Conservation (phyloP, 2,329 filamentous ascomycete genomes). For the Calonectria pseudoreteaudii region DNA sequence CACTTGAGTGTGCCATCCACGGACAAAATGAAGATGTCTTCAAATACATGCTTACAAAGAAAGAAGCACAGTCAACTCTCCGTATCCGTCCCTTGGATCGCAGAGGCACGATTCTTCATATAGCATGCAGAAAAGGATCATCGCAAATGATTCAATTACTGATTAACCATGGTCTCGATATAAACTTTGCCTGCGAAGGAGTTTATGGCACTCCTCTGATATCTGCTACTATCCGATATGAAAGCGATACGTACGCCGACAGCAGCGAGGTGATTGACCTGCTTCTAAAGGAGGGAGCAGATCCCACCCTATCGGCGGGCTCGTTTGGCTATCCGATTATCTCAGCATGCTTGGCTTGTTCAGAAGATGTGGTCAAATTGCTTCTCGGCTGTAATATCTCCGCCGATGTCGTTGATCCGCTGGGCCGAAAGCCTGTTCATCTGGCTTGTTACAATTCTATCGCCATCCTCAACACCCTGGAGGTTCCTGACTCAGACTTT, state of each 20-base stretch:
- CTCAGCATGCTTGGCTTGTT: not conserved
- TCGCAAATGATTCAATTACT: not conserved
- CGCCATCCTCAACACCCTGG: not conserved
- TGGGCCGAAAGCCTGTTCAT: not conserved
- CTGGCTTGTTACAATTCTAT: constrained; percentile 23
- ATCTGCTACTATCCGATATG: not conserved
- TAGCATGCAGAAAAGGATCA: not conserved
- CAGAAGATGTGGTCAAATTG: not conserved
- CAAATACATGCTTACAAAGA: constrained; percentile 21
- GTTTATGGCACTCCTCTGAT: constrained; percentile 10
- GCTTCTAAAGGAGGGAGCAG: not conserved
- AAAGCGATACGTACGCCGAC: not conserved
- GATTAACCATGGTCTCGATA: not conserved
- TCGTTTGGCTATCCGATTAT: constrained; percentile 7
- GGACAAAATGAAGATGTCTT: not conserved
- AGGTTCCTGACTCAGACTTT: constrained; percentile 18
- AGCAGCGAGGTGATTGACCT: not conserved
- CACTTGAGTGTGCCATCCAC: not conserved
- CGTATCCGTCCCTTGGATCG: not conserved
- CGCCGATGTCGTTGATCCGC: not conserved
- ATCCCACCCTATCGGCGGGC: not conserved
- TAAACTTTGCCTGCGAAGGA: not conserved
- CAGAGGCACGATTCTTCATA: not conserved
- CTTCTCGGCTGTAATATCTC: not conserved
- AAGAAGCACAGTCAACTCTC: not conserved